Evolutionary conservation across 768 basidiomycete genomes (phyloP).

Genomic region (Gloeopeniophorella convolvens): DNA sequence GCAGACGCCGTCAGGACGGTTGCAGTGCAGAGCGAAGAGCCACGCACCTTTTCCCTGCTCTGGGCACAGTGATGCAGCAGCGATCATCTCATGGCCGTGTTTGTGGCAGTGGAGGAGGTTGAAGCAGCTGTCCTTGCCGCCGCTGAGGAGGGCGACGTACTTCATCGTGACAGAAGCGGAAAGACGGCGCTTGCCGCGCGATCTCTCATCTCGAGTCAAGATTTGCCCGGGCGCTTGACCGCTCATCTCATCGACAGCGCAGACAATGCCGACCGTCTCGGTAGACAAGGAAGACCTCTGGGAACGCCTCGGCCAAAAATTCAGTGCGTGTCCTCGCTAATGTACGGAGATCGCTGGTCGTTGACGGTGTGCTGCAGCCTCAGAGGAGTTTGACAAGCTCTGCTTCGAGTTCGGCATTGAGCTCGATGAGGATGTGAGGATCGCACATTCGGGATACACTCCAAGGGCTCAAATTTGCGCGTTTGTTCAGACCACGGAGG

Average conservation of each 20-base stretch:
- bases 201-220: too few relatives aligned
- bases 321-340: constrained; percentile 45
- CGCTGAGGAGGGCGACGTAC: constrained; percentile 90
- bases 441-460: neutral
- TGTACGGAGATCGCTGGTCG: constrained; percentile 16
- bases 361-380: constrained; percentile 49
- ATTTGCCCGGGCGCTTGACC: too few relatives aligned
- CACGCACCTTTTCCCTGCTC: constrained; percentile 74
- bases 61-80: constrained; percentile 85
- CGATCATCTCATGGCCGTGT: constrained; percentile 83
- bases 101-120: constrained; percentile 83
- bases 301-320: constrained; percentile 74
- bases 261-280: constrained; percentile 84
- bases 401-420: constrained; percentile 98
- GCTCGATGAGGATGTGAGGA: constrained; percentile 90
- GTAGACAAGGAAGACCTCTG: constrained; percentile 96
- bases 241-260: neutral
- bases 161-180: constrained; percentile 49
- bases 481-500: constrained; percentile 68
- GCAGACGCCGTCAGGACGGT: constrained; percentile 20
- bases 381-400: constrained; percentile 90
- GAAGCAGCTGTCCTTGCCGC: constrained; percentile 97
- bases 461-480: constrained; percentile 1
- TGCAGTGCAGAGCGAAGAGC: constrained; percentile 17
- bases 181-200: neutral